Evolutionary conservation across 148 eudicot genomes (phyloP).

Genomic region (Cornus florida): DNA sequence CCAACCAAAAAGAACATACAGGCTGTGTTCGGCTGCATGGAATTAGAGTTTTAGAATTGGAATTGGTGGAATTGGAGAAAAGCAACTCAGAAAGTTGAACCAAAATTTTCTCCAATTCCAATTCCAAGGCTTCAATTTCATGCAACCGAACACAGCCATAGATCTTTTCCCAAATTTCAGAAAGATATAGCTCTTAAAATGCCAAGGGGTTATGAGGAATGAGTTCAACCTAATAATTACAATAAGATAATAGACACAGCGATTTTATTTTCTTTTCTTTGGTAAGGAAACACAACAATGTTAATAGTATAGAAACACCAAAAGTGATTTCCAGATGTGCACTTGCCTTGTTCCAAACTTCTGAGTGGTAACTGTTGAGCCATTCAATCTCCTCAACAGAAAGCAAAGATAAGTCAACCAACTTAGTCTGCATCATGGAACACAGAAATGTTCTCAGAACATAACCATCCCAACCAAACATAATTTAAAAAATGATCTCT

Average conservation of each 20-base stretch:
- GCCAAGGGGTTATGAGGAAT: background rate
- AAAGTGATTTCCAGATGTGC: background rate
- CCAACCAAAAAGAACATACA: no score
- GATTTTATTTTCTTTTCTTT: no score
- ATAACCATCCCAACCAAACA: background rate
- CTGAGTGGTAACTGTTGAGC: conserved; percentile 86
- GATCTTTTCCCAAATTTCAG: background rate
- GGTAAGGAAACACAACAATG: no score
- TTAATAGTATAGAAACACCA: no score
- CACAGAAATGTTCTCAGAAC: background rate
- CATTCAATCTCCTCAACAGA: conserved; percentile 71
- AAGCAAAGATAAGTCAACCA: conserved; percentile 70
- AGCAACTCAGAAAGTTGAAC: no score
- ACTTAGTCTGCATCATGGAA: conserved; percentile 54
- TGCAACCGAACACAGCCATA: no score
- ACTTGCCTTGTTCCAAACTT: conserved; percentile 91
- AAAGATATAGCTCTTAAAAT: background rate
- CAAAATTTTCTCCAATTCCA: no score
- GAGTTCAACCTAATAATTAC: background rate
- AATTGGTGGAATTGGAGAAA: no score
- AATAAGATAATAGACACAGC: background rate
- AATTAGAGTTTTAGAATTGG: no score
- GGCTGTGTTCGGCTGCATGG: no score
- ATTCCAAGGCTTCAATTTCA: no score
- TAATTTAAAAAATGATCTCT: background rate